phyloP scores from a whole-genome alignment of 164 flowering plant genomes.

The Sextonia rubra region DNA sequence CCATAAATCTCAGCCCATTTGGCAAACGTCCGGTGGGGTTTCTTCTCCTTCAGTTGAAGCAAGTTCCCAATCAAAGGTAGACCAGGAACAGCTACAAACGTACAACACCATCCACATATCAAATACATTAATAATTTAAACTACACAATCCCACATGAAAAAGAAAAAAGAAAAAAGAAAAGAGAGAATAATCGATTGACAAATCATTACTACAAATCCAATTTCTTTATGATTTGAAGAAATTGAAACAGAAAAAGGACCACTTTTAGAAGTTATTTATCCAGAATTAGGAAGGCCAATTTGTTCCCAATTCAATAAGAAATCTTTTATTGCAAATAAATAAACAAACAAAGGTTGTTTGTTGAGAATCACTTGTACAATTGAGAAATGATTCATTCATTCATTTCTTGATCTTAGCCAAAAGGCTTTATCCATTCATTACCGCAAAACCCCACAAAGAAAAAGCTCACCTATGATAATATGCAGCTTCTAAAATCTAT shows the following conservation, averaged over 20 bases:
- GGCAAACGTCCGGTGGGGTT: slow-evolving; percentile 67
- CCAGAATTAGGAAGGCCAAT: too few species aligned
- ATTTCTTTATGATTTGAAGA: neutral
- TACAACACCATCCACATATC: neutral
- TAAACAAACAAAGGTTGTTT: neutral
- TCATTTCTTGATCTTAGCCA: too few species aligned
- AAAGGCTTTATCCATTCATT: too few species aligned
- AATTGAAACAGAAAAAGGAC: neutral
- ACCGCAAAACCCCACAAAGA: neutral
- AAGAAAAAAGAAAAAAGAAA: neutral
- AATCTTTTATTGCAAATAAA: neutral
- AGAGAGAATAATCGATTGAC: too few species aligned
- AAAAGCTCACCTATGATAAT: neutral
- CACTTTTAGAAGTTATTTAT: too few species aligned
- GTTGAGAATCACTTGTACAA: neutral
- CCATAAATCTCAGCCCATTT: slow-evolving; percentile 71
- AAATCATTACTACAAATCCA: neutral
- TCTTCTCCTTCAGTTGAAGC: slow-evolving; percentile 71
- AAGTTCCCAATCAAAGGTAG: slow-evolving; percentile 72
- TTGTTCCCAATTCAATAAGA: neutral
- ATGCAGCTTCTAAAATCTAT: too few species aligned
- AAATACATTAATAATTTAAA: neutral
- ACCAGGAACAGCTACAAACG: slow-evolving; percentile 63
- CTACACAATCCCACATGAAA: too few species aligned
- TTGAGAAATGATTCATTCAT: neutral